These are phyloP conservation scores for Microbotryum saponariae DNA, from an alignment of 1,284 basidiomycete species.

Conservation along the genomic window DNA sequence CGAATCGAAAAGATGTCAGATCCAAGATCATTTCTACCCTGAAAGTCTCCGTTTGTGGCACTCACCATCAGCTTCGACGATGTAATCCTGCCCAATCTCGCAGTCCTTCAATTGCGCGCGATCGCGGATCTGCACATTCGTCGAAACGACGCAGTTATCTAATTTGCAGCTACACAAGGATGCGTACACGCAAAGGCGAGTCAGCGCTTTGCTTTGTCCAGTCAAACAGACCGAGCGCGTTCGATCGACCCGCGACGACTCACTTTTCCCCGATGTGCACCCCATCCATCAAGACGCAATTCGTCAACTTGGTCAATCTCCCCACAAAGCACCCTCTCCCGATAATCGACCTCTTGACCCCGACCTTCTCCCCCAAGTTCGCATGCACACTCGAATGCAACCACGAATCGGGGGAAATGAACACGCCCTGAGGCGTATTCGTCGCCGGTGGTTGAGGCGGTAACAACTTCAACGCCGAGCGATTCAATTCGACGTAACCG, in stretches of 20 bases:
- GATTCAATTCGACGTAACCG: constrained; percentile 31
- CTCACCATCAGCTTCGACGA: constrained; percentile 64
- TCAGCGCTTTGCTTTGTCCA: neutral
- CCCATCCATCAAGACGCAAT: constrained; percentile 84
- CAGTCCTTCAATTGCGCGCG: constrained; percentile 73
- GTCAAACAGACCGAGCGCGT: neutral
- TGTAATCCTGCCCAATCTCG: constrained; percentile 80
- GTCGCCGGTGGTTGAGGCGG: constrained; percentile 19
- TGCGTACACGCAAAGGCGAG: too few relatives aligned
- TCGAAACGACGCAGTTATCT: constrained; percentile 79
- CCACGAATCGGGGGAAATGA: constrained; percentile 69
- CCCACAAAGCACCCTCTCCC: constrained; percentile 84
- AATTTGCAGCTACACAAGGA: constrained; percentile 61
- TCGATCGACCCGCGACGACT: constrained; percentile 32
- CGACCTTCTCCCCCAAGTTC: constrained; percentile 71
- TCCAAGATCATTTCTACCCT: too few relatives aligned
- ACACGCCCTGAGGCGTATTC: constrained; percentile 23
- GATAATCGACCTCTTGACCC: constrained; percentile 78
- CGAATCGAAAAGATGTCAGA: neutral
- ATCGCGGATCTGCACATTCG: constrained; percentile 68
- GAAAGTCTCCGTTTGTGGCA: neutral
- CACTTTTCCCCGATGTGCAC: constrained; percentile 80
- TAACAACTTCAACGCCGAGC: constrained; percentile 24
- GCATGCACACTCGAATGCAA: constrained; percentile 62
- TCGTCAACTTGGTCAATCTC: constrained; percentile 71